A percentile compares a stretch with the other conserved stretches of the same genome.
These are phyloP conservation scores for Geum urbanum DNA, from an alignment of 306 rosid genomes.

Conservation along the genomic window DNA sequence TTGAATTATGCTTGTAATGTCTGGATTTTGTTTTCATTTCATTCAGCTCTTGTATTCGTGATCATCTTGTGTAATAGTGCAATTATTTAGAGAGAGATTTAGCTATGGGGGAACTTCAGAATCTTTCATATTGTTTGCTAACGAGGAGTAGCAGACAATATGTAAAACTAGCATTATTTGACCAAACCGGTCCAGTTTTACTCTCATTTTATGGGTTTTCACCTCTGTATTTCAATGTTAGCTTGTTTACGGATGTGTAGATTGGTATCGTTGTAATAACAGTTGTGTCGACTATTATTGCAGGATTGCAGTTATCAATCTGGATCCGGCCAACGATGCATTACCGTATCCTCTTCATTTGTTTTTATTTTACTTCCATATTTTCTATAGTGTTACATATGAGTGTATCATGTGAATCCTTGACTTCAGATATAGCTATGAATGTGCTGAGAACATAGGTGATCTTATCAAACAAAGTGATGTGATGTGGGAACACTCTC, in stretches of 20 bases:
- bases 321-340: conserved; percentile 91
- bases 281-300: neutral
- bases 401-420: conserved; percentile 18
- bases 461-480: conserved; percentile 78
- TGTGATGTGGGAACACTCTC: conserved; percentile 78
- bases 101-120: too few species aligned
- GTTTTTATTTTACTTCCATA: conserved; percentile 4
- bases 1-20: conserved; percentile 17
- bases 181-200: conserved; percentile 29
- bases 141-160: too few species aligned
- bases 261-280: neutral
- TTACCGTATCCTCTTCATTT: conserved; percentile 70
- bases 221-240: neutral
- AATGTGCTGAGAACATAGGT: conserved; percentile 75
- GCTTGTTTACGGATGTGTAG: neutral
- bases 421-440: conserved; percentile 60
- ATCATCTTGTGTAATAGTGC: conserved; percentile 7
- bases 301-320: conserved; percentile 82
- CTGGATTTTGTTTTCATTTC: neutral
- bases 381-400: conserved; percentile 14
- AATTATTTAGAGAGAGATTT: too few species aligned
- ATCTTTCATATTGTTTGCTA: too few species aligned
- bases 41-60: conserved; percentile 13
- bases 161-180: too few species aligned
- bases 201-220: neutral